These are phyloP conservation scores for Malus orientalis DNA, from an alignment of 306 rosid genomes.

Conservation along the genomic window DNA sequence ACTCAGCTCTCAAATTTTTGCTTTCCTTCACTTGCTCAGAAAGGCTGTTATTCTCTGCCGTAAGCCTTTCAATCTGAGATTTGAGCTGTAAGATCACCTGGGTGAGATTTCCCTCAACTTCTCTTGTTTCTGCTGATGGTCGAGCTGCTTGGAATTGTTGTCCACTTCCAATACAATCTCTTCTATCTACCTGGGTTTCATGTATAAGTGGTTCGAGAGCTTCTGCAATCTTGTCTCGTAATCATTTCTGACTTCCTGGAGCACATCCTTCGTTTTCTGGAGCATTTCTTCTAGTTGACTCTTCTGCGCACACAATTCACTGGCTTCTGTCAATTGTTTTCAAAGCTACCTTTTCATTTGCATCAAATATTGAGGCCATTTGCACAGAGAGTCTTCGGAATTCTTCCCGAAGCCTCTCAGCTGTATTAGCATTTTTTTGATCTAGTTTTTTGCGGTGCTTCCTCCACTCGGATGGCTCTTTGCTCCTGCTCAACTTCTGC, in stretches of 20 bases:
- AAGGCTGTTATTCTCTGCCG: too few species aligned
- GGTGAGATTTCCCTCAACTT: too few species aligned
- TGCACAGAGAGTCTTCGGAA: conserved; percentile 67
- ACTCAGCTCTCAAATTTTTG: too few species aligned
- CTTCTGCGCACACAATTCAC: conserved; percentile 49
- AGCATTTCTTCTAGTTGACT: conserved; percentile 45
- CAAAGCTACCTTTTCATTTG: conserved; percentile 74
- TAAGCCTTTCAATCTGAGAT: too few species aligned
- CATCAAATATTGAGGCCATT: conserved; percentile 77
- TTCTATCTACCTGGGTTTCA: too few species aligned
- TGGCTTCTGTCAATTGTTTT: conserved; percentile 63
- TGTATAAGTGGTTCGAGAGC: conserved; percentile 20
- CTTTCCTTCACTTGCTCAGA: too few species aligned
- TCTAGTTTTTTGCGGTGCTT: conserved; percentile 57
- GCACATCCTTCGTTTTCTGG: conserved; percentile 42
- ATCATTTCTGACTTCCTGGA: conserved; percentile 36
- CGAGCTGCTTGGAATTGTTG: too few species aligned
- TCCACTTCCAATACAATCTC: too few species aligned
- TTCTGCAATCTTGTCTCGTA: conserved; percentile 41
- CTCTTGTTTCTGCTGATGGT: too few species aligned
- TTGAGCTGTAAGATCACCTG: too few species aligned
- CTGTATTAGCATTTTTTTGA: conserved; percentile 58
- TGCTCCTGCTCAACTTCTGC: conserved; percentile 84
- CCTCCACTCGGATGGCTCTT: conserved; percentile 87
- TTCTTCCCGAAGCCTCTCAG: conserved; percentile 89